phyloP scores from a whole-genome alignment of 805 yeast species.

The Phaffomyces thermotolerans region DNA sequence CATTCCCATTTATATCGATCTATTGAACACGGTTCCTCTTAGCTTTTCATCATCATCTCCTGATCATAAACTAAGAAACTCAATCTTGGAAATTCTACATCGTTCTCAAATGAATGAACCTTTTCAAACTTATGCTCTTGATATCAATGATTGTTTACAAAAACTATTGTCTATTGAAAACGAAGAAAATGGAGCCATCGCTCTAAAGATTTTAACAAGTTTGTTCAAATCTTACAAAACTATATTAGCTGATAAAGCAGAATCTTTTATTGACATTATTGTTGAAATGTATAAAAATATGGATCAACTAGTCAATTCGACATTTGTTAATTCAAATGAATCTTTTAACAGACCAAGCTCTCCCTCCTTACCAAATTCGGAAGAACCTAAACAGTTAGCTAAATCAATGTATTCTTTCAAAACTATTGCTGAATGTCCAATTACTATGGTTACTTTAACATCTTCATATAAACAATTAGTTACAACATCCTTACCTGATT shows the following conservation, averaged over 20 bases:
- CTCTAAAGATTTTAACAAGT: slow-evolving; percentile 81
- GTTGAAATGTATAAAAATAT: slow-evolving; percentile 72
- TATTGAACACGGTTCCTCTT: slow-evolving; percentile 64
- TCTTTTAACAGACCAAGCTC: slow-evolving; percentile 32
- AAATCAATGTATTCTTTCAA: slow-evolving; percentile 79
- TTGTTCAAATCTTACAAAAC: slow-evolving; percentile 80
- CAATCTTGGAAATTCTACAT: slow-evolving; percentile 71
- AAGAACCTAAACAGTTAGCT: slow-evolving; percentile 45
- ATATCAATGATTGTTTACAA: slow-evolving; percentile 53
- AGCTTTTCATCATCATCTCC: slow-evolving; percentile 57
- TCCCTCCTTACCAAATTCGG: slow-evolving; percentile 31
- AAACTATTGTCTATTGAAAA: slow-evolving; percentile 65
- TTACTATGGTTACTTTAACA: slow-evolving; percentile 87
- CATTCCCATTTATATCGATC: slow-evolving; percentile 60
- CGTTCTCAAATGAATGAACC: slow-evolving; percentile 78
- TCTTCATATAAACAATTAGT: slow-evolving; percentile 79
- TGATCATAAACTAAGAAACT: slow-evolving; percentile 72
- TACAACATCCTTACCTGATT: slow-evolving; percentile 59
- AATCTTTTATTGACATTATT: slow-evolving; percentile 70
- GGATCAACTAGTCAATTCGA: slow-evolving; percentile 63
- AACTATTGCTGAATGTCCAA: slow-evolving; percentile 93
- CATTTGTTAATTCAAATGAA: slow-evolving; percentile 39
- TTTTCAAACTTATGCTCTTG: slow-evolving; percentile 60
- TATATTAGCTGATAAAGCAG: slow-evolving; percentile 60
- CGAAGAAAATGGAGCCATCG: slow-evolving; percentile 90